Percentiles rank a stretch among this genome's conserved stretches.
These are phyloP conservation scores for Straminergon stramineum DNA, from an alignment of 225 moss, liverwort and hornwort genomes.

Conservation along the genomic window DNA sequence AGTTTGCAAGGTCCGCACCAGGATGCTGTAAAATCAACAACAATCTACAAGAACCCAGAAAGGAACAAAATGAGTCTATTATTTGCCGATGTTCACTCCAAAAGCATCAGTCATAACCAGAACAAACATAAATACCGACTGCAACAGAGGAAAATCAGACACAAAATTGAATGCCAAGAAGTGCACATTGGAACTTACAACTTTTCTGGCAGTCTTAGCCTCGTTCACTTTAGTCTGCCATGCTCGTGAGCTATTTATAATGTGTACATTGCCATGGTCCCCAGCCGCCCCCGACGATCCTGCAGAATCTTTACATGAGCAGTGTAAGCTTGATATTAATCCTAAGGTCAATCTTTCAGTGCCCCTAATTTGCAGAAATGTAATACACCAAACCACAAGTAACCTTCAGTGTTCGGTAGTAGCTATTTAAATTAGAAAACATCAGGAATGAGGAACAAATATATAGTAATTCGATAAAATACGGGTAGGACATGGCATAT, in stretches of 20 bases:
- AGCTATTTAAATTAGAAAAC: not conserved
- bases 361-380: not conserved
- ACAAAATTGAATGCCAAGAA: not conserved
- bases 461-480: not conserved
- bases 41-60: constrained; percentile 31
- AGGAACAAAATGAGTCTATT: not conserved
- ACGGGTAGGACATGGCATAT: not conserved
- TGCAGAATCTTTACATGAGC: constrained; percentile 1
- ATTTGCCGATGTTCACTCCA: not conserved
- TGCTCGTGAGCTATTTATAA: constrained; percentile 22
- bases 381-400: not conserved
- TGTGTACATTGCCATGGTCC: constrained; percentile 53
- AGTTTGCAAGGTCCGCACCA: constrained; percentile 89
- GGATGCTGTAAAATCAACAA: constrained; percentile 72
- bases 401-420: not conserved
- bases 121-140: not conserved
- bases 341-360: not conserved
- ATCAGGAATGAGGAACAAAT: not conserved
- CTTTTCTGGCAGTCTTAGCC: constrained; percentile 44
- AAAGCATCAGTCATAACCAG: not conserved
- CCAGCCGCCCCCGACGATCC: constrained; percentile 28
- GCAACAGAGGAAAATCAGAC: not conserved
- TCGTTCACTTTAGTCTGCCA: constrained; percentile 68
- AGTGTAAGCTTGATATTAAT: not conserved
- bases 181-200: constrained; percentile 29